Base-by-base conservation (phyloP, 257 asterid species). In the Ligustrum vulgare region DNA sequence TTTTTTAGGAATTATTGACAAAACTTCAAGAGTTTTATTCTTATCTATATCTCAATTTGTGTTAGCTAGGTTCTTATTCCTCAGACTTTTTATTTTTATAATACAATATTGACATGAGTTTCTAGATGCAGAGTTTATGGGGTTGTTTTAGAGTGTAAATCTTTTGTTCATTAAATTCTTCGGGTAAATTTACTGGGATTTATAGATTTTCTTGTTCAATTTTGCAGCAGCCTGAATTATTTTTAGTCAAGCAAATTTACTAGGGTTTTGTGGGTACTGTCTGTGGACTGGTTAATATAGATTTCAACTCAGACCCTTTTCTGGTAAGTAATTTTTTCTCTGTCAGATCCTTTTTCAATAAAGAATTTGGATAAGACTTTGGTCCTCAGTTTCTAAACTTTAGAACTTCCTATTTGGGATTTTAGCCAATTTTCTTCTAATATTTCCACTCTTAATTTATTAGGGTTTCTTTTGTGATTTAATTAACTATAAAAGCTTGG, bases 241-340 rank as follows among this genome's bases (percentile, higher is more conserved):
- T 36, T 60, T n/a, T n/a, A n/a, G 28, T 71, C 71, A 71, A 25
- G 64, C 71, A 49, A 74, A 76, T 70, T 25, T 23, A 64, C 41
- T 81, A 86, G 89, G 93, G 85, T 80, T 86, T 80, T 45, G 47
- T 47, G 36, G 33, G 25, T 78, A 28, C 28, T 63, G 8, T 10
- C 66, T 32, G 36, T 36, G 54, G 65, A 9, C 25, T 51, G 9
- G 56, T 36, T 8, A 34, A 72, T 79, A 75, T 73, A 79, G 75
- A 58, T 76, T 10, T 36, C 25, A 23, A 62, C 60, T 32, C 54
- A 71, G 64, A 35, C 64, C 69, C 63, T 33, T 37, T 54, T 33
- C 37, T 37, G 31, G 4, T 71, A 28, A 63, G 25, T 34, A n/a
- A 11, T 13, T 45, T 5, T 62, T 41, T 58, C 25, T 45, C 58